phyloP scores from a whole-genome alignment of 768 basidiomycete genomes.

The Boletus coccyginus region DNA sequence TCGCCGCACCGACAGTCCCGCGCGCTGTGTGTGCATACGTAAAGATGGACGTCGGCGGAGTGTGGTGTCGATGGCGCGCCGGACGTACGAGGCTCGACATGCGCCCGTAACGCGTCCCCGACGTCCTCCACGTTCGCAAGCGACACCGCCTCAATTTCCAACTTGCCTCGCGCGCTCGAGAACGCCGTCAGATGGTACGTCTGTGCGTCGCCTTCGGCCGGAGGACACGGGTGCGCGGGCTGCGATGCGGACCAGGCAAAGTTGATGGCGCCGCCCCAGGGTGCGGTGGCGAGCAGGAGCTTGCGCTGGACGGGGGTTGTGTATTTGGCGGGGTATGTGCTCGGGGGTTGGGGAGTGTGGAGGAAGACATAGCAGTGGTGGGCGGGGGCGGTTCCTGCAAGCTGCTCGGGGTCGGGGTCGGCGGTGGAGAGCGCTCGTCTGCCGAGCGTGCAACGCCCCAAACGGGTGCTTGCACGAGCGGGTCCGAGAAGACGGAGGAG shows the following conservation, averaged over 20 bases:
- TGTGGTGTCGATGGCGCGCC: neutral
- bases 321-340: slow-evolving; percentile 45
- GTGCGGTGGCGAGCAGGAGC: slow-evolving; percentile 41
- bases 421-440: slow-evolving; percentile 9
- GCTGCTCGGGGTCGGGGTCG: slow-evolving; percentile 24
- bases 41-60: slow-evolving; percentile 42
- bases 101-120: slow-evolving; percentile 29
- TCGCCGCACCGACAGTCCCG: slow-evolving; percentile 81
- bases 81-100: slow-evolving; percentile 32
- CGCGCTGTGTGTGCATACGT: slow-evolving; percentile 76
- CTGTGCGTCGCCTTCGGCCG: slow-evolving; percentile 9
- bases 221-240: slow-evolving; percentile 7
- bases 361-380: slow-evolving; percentile 59
- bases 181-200: slow-evolving; percentile 50
- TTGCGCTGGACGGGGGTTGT: slow-evolving; percentile 50
- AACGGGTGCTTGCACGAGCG: neutral
- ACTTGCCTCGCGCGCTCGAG: slow-evolving; percentile 41
- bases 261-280: slow-evolving; percentile 59
- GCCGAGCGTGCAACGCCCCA: neutral
- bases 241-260: slow-evolving; percentile 49
- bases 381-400: slow-evolving; percentile 48
- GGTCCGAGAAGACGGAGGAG: neutral
- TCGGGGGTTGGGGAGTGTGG: slow-evolving; percentile 47
- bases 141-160: slow-evolving; percentile 49
- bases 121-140: slow-evolving; percentile 51